Conservation (phyloP, 441 rosid species). For the Raphanus hybrid region DNA sequence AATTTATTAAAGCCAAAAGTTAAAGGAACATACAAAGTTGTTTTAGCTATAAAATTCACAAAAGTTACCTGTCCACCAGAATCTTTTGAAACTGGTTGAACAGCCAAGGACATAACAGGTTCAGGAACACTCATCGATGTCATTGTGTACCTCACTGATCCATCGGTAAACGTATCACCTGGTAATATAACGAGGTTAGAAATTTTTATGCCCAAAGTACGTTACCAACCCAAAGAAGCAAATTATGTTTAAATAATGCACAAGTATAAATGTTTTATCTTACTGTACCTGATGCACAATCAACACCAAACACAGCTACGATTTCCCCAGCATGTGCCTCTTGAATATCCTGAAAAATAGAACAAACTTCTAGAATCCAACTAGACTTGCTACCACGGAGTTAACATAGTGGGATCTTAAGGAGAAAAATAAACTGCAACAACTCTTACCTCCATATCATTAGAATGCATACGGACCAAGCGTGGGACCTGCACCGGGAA, state of each 20-base stretch:
- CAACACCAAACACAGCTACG: constrained; percentile 98
- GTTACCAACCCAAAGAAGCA: constrained; percentile 9
- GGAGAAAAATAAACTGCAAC: constrained; percentile 20
- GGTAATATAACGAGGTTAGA: constrained; percentile 31
- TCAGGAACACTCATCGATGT: constrained; percentile 99
- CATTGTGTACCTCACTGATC: constrained; percentile 95
- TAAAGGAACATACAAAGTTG: neutral
- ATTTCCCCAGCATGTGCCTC: constrained; percentile 99
- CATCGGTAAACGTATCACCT: constrained; percentile 98
- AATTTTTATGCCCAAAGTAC: neutral
- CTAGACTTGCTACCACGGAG: constrained; percentile 13
- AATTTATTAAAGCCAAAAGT: constrained; percentile 11
- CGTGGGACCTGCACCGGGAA: constrained; percentile 79
- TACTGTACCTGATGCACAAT: constrained; percentile 89
- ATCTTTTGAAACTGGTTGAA: constrained; percentile 96
- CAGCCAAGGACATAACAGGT: constrained; percentile 98
- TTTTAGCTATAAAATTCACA: constrained; percentile 6
- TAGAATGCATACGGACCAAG: constrained; percentile 83
- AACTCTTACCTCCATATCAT: constrained; percentile 91
- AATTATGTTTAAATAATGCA: neutral
- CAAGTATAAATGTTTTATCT: constrained; percentile 7
- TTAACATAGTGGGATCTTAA: neutral
- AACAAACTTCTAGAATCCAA: constrained; percentile 17
- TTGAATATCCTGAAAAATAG: constrained; percentile 79
- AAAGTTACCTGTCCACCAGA: constrained; percentile 88